Base-by-base conservation (phyloP, 2,329 filamentous ascomycete species). In the Paramyrothecium sp. region DNA sequence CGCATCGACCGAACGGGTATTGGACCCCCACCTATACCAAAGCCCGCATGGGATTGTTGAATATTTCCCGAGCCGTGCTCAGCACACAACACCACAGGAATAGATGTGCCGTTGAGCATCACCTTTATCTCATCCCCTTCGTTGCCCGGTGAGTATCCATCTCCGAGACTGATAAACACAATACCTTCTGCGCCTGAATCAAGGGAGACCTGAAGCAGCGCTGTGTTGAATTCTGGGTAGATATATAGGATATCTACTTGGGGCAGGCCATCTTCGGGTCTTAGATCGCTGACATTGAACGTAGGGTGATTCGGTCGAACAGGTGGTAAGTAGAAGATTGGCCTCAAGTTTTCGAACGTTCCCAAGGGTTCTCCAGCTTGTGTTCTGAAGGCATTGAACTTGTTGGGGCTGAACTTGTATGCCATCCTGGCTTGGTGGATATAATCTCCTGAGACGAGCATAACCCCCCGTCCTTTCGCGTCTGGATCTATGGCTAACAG, bases 381-480 rank as follows among this genome's bases (percentile, higher is more conserved):
- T 0, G 80, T 77, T 63, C 77, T 80, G 75, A 88, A 88, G 1
- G 85, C 86, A 60, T 88, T 84, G 49, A 86, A 73, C 0, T 80
- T 76, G 67, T 88, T 88, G 51, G 85, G 82, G 62, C 87, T 81
- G 17, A 79, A 83, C 70, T 89, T 88, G 54, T 81, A 80, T 0
- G 75, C 81, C 67, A 82, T 87, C 63, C 79, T 84, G 5, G 82
- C 81, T 44, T 67, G 65, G 13, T 76, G 77, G 59, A 88, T 86
- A 53, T 83, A 80, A 64, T 88, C 85, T 65, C 87, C 88, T 50
- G 88, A 71, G 2, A 83, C 81, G 3, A 87, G 76, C 77, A 88
- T 80, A 2, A 80, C 73, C 22, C 85, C 86, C 0, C 85, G 75
- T 26, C 76, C 73, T 10, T 64, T 67, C 1, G 80, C 80, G 2